Evolutionary conservation across 2,329 filamentous ascomycete genomes (phyloP).

Genomic region (Calonectria pauciramosa): DNA sequence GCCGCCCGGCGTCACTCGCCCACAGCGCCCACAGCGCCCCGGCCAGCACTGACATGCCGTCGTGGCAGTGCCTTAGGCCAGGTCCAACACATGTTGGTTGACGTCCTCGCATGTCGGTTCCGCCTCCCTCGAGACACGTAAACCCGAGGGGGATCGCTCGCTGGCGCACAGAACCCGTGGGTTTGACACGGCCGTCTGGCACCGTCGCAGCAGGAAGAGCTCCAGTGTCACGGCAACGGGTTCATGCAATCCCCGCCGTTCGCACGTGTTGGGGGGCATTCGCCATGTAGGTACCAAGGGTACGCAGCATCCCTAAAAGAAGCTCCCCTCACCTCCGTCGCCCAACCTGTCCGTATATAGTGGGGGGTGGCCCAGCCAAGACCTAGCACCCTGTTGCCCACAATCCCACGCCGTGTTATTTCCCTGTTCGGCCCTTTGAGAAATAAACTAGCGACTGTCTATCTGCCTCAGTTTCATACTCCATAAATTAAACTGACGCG

Average conservation of each 20-base stretch:
- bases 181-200: background rate
- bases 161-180: background rate
- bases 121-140: background rate
- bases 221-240: background rate
- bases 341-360: background rate
- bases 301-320: background rate
- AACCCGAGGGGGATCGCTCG: background rate
- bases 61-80: slow-evolving; percentile 9
- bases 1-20: background rate
- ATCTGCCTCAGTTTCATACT: background rate
- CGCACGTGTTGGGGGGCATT: slow-evolving; percentile 1
- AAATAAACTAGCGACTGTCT: background rate
- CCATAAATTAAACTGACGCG: background rate
- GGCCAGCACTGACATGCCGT: background rate
- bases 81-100: slow-evolving; percentile 7
- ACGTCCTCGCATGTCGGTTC: background rate
- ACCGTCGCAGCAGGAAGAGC: background rate
- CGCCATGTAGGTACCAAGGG: background rate
- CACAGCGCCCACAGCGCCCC: background rate
- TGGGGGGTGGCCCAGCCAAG: background rate
- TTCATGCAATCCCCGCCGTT: background rate
- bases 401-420: background rate
- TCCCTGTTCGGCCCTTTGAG: background rate
- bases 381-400: background rate
- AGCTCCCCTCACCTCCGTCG: background rate